A percentile compares a stretch with the other conserved stretches of the same genome.
These are phyloP conservation scores for Stagonosporopsis chrysanthemi DNA, from an alignment of 2,329 filamentous ascomycete genomes.

Conservation along the genomic window DNA sequence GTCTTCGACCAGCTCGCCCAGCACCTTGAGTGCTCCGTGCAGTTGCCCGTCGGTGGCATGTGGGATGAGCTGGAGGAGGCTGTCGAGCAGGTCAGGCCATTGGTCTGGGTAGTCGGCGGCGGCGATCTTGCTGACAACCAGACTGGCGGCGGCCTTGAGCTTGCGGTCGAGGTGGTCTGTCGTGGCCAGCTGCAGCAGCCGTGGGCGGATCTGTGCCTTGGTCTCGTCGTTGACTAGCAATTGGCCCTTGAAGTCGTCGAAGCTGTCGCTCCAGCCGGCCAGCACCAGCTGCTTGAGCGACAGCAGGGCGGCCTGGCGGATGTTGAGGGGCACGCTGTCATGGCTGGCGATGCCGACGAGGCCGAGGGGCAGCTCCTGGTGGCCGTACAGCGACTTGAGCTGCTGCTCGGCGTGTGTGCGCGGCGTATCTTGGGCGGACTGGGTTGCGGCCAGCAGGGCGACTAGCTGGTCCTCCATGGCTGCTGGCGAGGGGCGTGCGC, in stretches of 20 bases:
- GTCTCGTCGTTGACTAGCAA: conserved; percentile 75
- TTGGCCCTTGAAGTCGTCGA: conserved; percentile 73
- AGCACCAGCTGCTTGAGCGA: conserved; percentile 84
- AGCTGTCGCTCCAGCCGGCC: conserved; percentile 80
- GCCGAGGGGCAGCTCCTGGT: conserved; percentile 76
- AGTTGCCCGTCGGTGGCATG: conserved; percentile 79
- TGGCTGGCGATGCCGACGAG: conserved; percentile 84
- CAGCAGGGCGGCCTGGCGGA: conserved; percentile 84
- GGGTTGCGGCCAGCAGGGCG: conserved; percentile 85
- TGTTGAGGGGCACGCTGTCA: conserved; percentile 72
- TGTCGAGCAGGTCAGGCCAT: conserved; percentile 89
- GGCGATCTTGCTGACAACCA: conserved; percentile 91
- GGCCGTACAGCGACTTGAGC: conserved; percentile 73
- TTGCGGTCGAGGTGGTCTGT: conserved; percentile 79
- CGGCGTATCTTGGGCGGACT: conserved; percentile 75
- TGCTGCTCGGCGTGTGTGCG: conserved; percentile 88
- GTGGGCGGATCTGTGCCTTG: conserved; percentile 75
- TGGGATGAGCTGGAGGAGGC: conserved; percentile 78
- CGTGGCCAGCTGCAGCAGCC: conserved; percentile 79
- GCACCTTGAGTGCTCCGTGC: conserved; percentile 87
- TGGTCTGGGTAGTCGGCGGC: conserved; percentile 91
- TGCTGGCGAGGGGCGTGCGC: conserved; percentile 32
- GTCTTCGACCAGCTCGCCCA: conserved; percentile 90
- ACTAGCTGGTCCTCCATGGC: conserved; percentile 92
- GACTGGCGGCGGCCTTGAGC: conserved; percentile 88